Evolutionary conservation across 2,329 filamentous ascomycete species (phyloP).

Genomic region (Didymella exigua): DNA sequence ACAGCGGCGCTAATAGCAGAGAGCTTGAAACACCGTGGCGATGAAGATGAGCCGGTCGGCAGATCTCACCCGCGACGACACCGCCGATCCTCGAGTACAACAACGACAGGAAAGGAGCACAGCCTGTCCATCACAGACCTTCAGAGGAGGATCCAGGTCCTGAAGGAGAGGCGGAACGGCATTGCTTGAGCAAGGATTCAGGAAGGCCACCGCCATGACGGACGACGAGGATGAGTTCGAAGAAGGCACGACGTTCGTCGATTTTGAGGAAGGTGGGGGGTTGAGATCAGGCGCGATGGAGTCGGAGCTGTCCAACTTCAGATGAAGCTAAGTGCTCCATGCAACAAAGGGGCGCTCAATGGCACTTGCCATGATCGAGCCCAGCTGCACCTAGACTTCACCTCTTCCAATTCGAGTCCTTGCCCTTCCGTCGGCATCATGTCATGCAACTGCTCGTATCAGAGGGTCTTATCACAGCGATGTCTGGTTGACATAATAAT

Average conservation of each 20-base stretch:
- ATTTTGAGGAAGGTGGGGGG: neutral
- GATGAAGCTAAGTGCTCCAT: neutral
- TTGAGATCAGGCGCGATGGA: neutral
- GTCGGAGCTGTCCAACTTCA: neutral
- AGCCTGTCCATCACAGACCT: neutral
- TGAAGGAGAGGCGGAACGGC: neutral
- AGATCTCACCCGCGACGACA: neutral
- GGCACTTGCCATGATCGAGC: neutral
- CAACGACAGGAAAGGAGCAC: neutral
- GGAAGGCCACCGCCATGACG: too few relatives aligned
- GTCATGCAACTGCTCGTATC: neutral
- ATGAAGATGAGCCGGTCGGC: neutral
- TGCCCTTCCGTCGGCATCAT: slow-evolving; percentile 1
- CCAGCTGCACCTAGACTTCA: neutral
- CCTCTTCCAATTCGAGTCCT: neutral
- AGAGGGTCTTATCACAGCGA: neutral
- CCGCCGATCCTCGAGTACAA: neutral
- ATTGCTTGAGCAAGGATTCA: neutral
- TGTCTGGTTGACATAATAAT: neutral
- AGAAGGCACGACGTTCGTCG: neutral
- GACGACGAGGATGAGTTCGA: neutral
- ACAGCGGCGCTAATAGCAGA: neutral
- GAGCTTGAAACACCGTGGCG: neutral
- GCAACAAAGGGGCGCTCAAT: neutral
- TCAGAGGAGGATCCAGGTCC: neutral